Base-by-base conservation (phyloP, 2,329 filamentous ascomycete species). In the Exophiala lecanii-corni region DNA sequence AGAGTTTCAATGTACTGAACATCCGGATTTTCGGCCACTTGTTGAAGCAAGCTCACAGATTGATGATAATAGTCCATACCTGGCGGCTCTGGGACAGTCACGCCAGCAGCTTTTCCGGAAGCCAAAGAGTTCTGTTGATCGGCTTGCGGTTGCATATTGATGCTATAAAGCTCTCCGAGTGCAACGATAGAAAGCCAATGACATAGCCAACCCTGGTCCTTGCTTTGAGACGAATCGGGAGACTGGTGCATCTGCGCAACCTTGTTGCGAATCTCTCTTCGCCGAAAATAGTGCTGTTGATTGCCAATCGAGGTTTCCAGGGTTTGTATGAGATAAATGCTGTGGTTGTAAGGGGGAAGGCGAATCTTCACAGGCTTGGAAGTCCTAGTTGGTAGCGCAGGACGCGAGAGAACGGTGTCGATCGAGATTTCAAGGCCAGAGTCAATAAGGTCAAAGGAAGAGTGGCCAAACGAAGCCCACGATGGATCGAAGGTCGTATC, bases 151-250 rank as follows among this genome's bases (percentile, higher is more conserved):
- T 40, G 23, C 28, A 21, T 25, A 25, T 41, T 40, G 45, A 7
- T 38, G 13, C 37, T 44, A 28, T 48, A 41, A 4, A 48, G 41
- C 33, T 48, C 45, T 13, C 45, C 45, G 19, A 48, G 41, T 13
- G 45, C 45, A 18, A 48, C 21, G 6, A 44, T 31, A 2, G 45
- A 41, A 41, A 48, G 45, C 45, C 45, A 48, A 35, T 44, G 37
- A 33, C 45, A 48, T 30, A 48, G 33, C 45, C 45, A 48, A 17
- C 45, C 45, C n/a, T 44, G 45, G 34, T 48, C 45, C 41, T 44
- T 48, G 21, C 45, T 48, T 25, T 40, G 45, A 23, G 36, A 7
- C 7, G 45, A 44, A 10, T 48, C 45, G 5, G 45, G 45, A 28
- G 36, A 30, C n/a, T 48, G 41, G 26, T 48, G 37, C 45, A 48